Evolutionary conservation across 768 basidiomycete species (phyloP), one percentile per base, ranked within the genome.

Genomic region (Coprinellus micaceus): DNA sequence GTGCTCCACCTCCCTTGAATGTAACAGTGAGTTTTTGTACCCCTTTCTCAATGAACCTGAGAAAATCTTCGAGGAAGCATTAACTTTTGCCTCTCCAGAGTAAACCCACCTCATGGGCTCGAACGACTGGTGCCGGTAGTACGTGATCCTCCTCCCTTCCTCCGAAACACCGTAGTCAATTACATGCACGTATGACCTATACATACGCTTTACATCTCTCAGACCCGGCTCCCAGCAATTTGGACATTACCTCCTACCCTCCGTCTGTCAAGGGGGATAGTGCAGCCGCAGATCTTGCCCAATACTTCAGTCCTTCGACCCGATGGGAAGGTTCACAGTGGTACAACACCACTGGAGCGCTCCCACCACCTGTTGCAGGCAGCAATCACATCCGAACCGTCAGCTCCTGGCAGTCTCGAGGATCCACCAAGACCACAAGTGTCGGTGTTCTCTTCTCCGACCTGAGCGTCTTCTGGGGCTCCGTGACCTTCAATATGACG

Each of bases 381-480:
- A 63, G 61, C 37, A 63, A 41, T 10, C 52, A 71, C 28, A 66
- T 72, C 37, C 54, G 61, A 24, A 68, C 63, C 47, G 56, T 65
- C 12, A 67, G 64, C 45, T 61, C 70, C 22, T 72, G 69, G 64
- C 55, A 63, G 58, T 65, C 63, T 5, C 58, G 59, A 7, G 73
- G 72, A 10, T 57, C 56, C 2, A 65, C 59, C 26, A 68, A 70
- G 60, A 74, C 71, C 0, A 58, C 71, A 19, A 63, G 62, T 45
- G 69, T 71, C 40, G 76, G 76, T 7, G 67, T 74, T 7, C 60
- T 80, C 44, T 82, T 81, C 67, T 67, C 72, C 5, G 81, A 83
- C 59, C 72, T 82, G 52, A 79, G 77, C 63, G 61, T 79, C 19
- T 77, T 75, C 66, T 82, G 77, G 77, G 78, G 73, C 60, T 66